Conservation (phyloP, 1,284 basidiomycete genomes). For the Pisolithus thermaeus region DNA sequence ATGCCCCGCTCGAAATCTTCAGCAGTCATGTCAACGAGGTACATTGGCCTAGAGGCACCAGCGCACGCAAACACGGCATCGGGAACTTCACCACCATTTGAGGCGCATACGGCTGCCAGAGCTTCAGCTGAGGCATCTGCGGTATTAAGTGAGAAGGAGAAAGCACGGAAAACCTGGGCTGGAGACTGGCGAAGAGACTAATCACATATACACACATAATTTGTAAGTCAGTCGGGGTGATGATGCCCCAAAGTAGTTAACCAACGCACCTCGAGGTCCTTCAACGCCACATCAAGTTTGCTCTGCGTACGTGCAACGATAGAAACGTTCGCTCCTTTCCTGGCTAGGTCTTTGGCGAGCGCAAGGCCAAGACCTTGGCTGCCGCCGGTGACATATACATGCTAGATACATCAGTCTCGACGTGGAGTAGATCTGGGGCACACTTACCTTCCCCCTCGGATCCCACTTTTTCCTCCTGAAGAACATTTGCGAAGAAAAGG, state of each 20-base stretch:
- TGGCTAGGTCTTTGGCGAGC: conserved; percentile 54
- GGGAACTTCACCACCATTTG: conserved; percentile 43
- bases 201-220: not conserved
- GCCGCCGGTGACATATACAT: conserved; percentile 28
- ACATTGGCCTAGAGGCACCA: conserved; percentile 53
- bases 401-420: conserved; percentile 11
- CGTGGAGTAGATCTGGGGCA: not conserved
- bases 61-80: conserved; percentile 70
- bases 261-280: conserved; percentile 46
- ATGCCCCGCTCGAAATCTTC: conserved; percentile 48
- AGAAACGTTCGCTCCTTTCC: conserved; percentile 62
- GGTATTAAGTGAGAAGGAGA: conserved; percentile 49
- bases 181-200: conserved; percentile 34
- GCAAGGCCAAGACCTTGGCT: conserved; percentile 60
- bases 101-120: conserved; percentile 40
- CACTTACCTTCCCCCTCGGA: conserved; percentile 23
- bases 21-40: conserved; percentile 56
- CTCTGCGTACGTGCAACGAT: conserved; percentile 62
- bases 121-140: conserved; percentile 42
- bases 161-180: conserved; percentile 43
- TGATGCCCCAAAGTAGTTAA: not conserved
- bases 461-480: conserved; percentile 27
- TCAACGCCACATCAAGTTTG: conserved; percentile 49
- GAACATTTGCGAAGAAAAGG: conserved; percentile 13
- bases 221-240: conserved; percentile 6